Evolutionary conservation across 495 filamentous ascomycete genomes (phyloP).

Genomic region (Lasiosphaeria hispida): DNA sequence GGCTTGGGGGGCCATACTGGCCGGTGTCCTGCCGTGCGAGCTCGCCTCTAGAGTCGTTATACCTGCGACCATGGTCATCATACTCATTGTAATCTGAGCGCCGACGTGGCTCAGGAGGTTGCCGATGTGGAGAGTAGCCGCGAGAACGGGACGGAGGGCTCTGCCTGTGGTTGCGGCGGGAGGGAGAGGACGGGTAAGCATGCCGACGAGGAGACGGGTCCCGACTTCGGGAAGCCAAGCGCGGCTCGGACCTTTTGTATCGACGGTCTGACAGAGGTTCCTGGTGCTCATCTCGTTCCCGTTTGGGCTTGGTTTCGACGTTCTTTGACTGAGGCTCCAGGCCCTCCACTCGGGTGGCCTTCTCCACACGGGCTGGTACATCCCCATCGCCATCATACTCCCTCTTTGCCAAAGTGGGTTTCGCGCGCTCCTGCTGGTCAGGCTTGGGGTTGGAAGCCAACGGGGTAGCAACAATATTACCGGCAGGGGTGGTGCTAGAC

Average conservation of each 20-base stretch:
- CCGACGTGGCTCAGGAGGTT: conserved; percentile 7
- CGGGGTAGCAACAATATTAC: too few species aligned
- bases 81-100: conserved; percentile 21
- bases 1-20: background rate
- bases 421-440: background rate
- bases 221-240: background rate
- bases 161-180: conserved; percentile 13
- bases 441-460: conserved; percentile 5
- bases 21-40: conserved; percentile 5
- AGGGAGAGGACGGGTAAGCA: conserved; percentile 10
- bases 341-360: conserved; percentile 10
- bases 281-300: background rate
- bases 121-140: conserved; percentile 17
- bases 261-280: background rate
- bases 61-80: conserved; percentile 17
- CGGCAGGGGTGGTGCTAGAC: conserved; percentile 2
- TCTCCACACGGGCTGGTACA: conserved; percentile 4
- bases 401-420: conserved; percentile 10
- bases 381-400: background rate
- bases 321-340: background rate
- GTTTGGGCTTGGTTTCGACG: background rate
- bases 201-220: conserved; percentile 18
- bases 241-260: background rate
- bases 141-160: conserved; percentile 24
- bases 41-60: conserved; percentile 3